These are phyloP conservation scores for Botrytis deweyae DNA, from an alignment of 2,329 filamentous ascomycete species.

Conservation along the genomic window DNA sequence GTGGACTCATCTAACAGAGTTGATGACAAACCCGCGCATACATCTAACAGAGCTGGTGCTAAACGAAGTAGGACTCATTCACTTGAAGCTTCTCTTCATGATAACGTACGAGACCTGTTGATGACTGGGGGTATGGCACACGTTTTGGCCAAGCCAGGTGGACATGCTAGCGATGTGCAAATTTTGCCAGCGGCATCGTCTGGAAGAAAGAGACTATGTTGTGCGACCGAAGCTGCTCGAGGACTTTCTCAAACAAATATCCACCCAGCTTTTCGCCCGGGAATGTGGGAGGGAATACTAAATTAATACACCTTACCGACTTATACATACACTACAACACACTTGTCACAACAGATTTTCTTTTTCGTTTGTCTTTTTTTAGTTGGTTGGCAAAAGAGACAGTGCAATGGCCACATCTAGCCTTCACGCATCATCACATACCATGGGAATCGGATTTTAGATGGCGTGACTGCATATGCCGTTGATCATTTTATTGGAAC, in stretches of 20 bases:
- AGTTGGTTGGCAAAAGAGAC: slow-evolving; percentile 11
- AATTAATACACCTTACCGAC: slow-evolving; percentile 40
- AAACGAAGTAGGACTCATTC: slow-evolving; percentile 63
- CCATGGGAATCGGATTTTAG: slow-evolving; percentile 20
- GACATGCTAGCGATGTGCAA: slow-evolving; percentile 43
- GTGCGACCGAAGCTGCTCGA: slow-evolving; percentile 57
- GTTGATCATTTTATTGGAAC: slow-evolving; percentile 16
- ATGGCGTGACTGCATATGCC: slow-evolving; percentile 18
- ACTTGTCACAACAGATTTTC: slow-evolving; percentile 25
- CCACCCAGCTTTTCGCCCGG: slow-evolving; percentile 54
- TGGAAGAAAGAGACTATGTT: slow-evolving; percentile 65
- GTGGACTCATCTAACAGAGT: slow-evolving; percentile 41
- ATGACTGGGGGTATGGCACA: slow-evolving; percentile 48
- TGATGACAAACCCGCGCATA: slow-evolving; percentile 50
- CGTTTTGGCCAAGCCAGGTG: slow-evolving; percentile 37
- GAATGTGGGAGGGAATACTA: slow-evolving; percentile 67
- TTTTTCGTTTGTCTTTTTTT: slow-evolving; percentile 22
- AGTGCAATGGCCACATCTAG: slow-evolving; percentile 13
- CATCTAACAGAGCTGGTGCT: slow-evolving; percentile 42
- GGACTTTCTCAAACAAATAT: slow-evolving; percentile 48
- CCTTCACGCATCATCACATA: slow-evolving; percentile 19
- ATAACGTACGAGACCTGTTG: slow-evolving; percentile 58
- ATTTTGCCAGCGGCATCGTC: slow-evolving; percentile 45
- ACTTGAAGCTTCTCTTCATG: slow-evolving; percentile 60
- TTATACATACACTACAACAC: slow-evolving; percentile 24